Evolutionary conservation across 805 yeast genomes (phyloP).

Genomic region (Kazachstania psychrophila): DNA sequence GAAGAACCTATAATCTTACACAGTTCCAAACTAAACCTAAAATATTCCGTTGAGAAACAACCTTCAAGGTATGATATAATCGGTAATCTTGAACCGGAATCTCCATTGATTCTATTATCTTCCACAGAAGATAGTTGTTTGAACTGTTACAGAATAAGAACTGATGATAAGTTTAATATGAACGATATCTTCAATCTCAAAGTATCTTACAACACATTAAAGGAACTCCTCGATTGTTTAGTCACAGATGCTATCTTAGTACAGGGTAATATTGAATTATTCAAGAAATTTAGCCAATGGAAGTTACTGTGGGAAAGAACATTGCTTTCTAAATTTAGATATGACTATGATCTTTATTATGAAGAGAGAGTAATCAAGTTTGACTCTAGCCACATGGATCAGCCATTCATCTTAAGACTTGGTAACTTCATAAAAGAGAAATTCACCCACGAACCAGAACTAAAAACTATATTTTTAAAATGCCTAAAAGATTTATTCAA

Average conservation of each 20-base stretch:
- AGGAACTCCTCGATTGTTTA: constrained; percentile 21
- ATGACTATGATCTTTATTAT: constrained; percentile 17
- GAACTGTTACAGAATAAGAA: constrained; percentile 20
- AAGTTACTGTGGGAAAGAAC: constrained; percentile 19
- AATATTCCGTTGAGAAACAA: constrained; percentile 1
- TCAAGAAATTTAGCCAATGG: constrained; percentile 17
- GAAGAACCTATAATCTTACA: constrained; percentile 22
- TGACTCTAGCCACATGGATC: neutral
- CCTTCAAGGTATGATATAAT: constrained; percentile 10
- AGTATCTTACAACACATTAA: constrained; percentile 19
- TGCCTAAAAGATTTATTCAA: constrained; percentile 12
- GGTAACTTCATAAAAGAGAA: neutral
- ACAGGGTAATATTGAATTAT: constrained; percentile 23
- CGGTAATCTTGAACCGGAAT: constrained; percentile 16
- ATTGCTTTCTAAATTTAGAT: constrained; percentile 16
- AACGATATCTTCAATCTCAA: constrained; percentile 17
- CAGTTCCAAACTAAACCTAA: constrained; percentile 10
- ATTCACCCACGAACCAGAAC: neutral
- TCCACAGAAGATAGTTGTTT: constrained; percentile 17
- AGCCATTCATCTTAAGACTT: neutral
- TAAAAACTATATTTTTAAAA: constrained; percentile 11
- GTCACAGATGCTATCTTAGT: constrained; percentile 22
- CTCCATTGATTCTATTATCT: constrained; percentile 14
- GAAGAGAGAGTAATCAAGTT: constrained; percentile 9
- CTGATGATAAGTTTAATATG: constrained; percentile 10